Base-by-base conservation (phyloP, 345 rosid genomes). In the Bruguiera parviflora region DNA sequence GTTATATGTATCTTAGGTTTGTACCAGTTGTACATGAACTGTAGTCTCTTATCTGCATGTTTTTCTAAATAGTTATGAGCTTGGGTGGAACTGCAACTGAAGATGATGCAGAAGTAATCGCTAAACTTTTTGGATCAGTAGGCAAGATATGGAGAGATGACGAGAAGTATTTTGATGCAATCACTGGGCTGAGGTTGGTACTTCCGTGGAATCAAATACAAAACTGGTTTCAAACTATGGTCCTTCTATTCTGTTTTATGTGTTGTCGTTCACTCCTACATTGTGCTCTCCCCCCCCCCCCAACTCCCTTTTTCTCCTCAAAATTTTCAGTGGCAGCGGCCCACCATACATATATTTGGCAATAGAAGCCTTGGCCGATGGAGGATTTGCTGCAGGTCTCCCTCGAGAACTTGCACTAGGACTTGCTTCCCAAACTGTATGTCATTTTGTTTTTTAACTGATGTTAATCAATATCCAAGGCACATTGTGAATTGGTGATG, bases 351-450 rank as follows among this genome's bases (percentile, higher is more conserved):
- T 95, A 58, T 92, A 68, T 81, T 73, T 92, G 65, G 96, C 97
- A 24, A 95, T 95, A 72, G 99, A 95, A 84, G 96, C 99, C 68
- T 78, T 95, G 73, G 97, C 94, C 55, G 97, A 95, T 82, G 99
- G 98, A 56, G 99, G 96, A 65, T 97, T 92, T 52, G 96, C 99
- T 73, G 98, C 97, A 43, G 97, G 99, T 75, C 77, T 95, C 58
- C 96, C 96, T 0, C 89, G 99, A 70, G 97, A 95, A 21, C 96
- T 95, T 53, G 97, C 97, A 8, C 46, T 86, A 56, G 75, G 88
- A 64, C 86, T 92, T 66, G 98, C 99, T 73, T 84, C 98, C 69
- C 96, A 92, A 76, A 89, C 96, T 21, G 98, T 90, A 64, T 83
- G 97, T 80, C 33, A 53, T 4, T 3, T 11, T 43, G 1, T 27